phyloP scores from a whole-genome alignment of 139 green algal genomes.

The Asterochloris sp. region DNA sequence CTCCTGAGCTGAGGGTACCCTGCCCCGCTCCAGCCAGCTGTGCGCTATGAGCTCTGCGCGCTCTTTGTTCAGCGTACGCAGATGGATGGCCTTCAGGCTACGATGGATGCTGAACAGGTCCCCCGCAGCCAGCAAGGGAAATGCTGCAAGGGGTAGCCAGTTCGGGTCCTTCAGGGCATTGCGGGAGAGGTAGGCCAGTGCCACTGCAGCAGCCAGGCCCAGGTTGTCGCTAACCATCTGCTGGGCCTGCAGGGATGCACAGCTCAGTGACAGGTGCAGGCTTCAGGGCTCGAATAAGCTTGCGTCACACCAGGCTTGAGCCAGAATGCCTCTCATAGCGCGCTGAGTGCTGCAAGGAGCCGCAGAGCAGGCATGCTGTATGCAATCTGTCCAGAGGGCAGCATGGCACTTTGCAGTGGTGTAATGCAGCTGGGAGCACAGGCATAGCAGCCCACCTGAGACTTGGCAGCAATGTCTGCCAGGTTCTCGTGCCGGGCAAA shows the following conservation, averaged over 20 bases:
- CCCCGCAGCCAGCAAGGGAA: constrained; percentile 53
- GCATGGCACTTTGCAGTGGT: neutral
- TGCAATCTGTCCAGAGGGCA: neutral
- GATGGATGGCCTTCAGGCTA: constrained; percentile 82
- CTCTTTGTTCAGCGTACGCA: constrained; percentile 84
- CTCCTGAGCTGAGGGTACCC: constrained; percentile 36
- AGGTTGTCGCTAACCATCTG: constrained; percentile 90
- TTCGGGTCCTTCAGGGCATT: constrained; percentile 23
- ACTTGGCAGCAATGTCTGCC: constrained; percentile 89
- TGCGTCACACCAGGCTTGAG: neutral
- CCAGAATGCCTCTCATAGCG: neutral
- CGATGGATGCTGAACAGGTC: constrained; percentile 73
- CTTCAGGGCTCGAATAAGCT: neutral
- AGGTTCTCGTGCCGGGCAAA: constrained; percentile 87
- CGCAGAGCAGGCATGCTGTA: neutral
- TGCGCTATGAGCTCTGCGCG: constrained; percentile 74
- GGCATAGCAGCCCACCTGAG: constrained; percentile 44
- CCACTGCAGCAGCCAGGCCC: constrained; percentile 64
- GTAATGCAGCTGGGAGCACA: neutral
- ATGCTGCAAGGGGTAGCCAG: constrained; percentile 54
- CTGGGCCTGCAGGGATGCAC: constrained; percentile 55
- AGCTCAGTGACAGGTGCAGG: neutral
- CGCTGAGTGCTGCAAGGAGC: neutral
- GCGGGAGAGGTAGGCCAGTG: constrained; percentile 41
- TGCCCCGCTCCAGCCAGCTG: constrained; percentile 51